Evolutionary conservation across 768 basidiomycete genomes (phyloP).

Genomic region (Amanita polypyramis): DNA sequence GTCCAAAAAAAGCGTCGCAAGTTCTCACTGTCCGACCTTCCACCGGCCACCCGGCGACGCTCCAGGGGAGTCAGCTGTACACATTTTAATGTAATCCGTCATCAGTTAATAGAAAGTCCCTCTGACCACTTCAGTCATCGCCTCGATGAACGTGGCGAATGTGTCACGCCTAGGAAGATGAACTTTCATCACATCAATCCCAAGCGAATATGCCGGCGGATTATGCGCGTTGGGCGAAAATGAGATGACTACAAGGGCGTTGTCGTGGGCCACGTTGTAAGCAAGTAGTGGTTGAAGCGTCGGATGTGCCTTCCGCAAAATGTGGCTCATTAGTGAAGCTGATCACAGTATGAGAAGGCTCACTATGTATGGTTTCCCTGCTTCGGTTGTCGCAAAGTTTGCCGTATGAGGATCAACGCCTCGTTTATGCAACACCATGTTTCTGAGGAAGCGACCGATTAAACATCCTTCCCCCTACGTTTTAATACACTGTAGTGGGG

Average conservation of each 20-base stretch:
- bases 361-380: conserved; percentile 73
- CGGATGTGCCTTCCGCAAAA: conserved; percentile 30
- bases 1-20: conserved; percentile 67
- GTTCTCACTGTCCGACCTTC: conserved; percentile 35
- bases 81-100: conserved; percentile 5
- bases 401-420: conserved; percentile 39
- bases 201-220: conserved; percentile 50
- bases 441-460: conserved; percentile 65
- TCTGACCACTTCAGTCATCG: conserved; percentile 55
- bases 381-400: conserved; percentile 43
- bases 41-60: conserved; percentile 25
- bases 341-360: conserved; percentile 18
- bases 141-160: conserved; percentile 50
- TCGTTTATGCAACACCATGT: conserved; percentile 48
- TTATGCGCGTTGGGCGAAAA: conserved; percentile 33
- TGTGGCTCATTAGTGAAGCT: not conserved
- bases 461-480: conserved; percentile 51
- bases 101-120: not conserved
- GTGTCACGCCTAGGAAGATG: conserved; percentile 48
- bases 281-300: conserved; percentile 45
- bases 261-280: conserved; percentile 81
- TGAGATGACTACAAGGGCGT: conserved; percentile 59
- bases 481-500: not conserved
- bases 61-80: conserved; percentile 35
- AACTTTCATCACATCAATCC: conserved; percentile 78